These are phyloP conservation scores for Leccinum fallax DNA, from an alignment of 1,284 basidiomycete species.

Conservation along the genomic window DNA sequence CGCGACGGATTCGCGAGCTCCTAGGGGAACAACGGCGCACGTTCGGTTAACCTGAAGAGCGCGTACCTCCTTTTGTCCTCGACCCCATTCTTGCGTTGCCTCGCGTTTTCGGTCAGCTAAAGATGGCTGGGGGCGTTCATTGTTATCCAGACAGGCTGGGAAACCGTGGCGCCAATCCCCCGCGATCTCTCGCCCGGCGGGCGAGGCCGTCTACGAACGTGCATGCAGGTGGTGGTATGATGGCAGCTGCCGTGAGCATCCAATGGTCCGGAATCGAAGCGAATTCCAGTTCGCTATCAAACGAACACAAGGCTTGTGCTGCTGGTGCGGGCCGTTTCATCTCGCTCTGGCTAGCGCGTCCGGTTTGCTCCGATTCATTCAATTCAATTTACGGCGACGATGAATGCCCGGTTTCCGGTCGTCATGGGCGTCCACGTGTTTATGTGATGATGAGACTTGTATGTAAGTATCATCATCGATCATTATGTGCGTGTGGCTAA, in stretches of 20 bases:
- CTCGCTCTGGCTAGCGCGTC: not conserved
- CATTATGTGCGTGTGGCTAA: not conserved
- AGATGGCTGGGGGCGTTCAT: not conserved
- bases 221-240: not conserved
- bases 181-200: not conserved
- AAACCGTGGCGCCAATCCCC: not conserved
- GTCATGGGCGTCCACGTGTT: not conserved
- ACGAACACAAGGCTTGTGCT: not conserved
- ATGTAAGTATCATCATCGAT: not conserved
- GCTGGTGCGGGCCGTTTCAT: not conserved
- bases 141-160: not conserved
- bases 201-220: not conserved
- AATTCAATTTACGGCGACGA: not conserved
- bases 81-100: not conserved
- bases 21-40: not conserved
- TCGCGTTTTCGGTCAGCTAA: not conserved
- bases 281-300: not conserved
- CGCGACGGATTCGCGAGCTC: not conserved
- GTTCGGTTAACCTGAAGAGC: not conserved
- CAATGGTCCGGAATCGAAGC: not conserved
- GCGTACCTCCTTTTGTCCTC: not conserved
- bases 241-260: not conserved
- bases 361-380: not conserved
- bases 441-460: not conserved
- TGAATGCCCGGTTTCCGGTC: not conserved